A percentile compares a stretch with the other conserved stretches of the same genome.
Evolutionary conservation across 2,329 filamentous ascomycete genomes (phyloP).

Genomic region (Pseudogymnoascus sp.): DNA sequence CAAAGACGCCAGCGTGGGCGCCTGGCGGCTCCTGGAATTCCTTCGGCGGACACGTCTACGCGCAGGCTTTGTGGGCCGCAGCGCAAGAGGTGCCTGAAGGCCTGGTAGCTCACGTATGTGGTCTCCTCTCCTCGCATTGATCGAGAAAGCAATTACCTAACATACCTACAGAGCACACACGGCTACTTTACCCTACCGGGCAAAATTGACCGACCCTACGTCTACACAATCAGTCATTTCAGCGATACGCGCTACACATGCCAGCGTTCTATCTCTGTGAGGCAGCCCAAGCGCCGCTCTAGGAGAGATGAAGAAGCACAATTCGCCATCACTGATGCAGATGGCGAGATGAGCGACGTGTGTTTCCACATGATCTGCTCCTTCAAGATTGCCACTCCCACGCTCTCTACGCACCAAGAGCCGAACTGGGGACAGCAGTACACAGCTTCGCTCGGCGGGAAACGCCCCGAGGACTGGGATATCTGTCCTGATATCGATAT

Average conservation of each 20-base stretch:
- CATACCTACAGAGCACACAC: slow-evolving; percentile 33
- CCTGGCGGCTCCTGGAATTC: slow-evolving; percentile 21
- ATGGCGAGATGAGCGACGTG: slow-evolving; percentile 32
- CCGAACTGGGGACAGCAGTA: slow-evolving; percentile 11
- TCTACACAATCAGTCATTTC: slow-evolving; percentile 43
- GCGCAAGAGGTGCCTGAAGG: slow-evolving; percentile 29
- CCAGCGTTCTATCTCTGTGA: slow-evolving; percentile 42
- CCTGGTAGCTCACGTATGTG: slow-evolving; percentile 37
- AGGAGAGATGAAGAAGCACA: slow-evolving; percentile 19
- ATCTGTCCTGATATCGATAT: slow-evolving; percentile 16
- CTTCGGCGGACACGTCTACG: slow-evolving; percentile 41
- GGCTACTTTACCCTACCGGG: slow-evolving; percentile 48
- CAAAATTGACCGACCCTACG: slow-evolving; percentile 42
- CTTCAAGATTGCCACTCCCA: slow-evolving; percentile 34
- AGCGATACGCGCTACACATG: slow-evolving; percentile 41
- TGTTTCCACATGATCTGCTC: slow-evolving; percentile 47
- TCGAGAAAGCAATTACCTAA: not conserved
- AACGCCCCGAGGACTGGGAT: slow-evolving; percentile 7
- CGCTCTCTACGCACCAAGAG: slow-evolving; percentile 13
- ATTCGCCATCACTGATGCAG: slow-evolving; percentile 2
- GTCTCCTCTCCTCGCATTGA: not conserved
- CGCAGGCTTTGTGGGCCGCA: slow-evolving; percentile 35
- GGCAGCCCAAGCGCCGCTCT: slow-evolving; percentile 42
- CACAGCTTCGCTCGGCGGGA: slow-evolving; percentile 11
- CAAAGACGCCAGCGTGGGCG: slow-evolving; percentile 13